These are phyloP conservation scores for Collybia sp. DNA, from an alignment of 768 basidiomycete species.

Conservation along the genomic window DNA sequence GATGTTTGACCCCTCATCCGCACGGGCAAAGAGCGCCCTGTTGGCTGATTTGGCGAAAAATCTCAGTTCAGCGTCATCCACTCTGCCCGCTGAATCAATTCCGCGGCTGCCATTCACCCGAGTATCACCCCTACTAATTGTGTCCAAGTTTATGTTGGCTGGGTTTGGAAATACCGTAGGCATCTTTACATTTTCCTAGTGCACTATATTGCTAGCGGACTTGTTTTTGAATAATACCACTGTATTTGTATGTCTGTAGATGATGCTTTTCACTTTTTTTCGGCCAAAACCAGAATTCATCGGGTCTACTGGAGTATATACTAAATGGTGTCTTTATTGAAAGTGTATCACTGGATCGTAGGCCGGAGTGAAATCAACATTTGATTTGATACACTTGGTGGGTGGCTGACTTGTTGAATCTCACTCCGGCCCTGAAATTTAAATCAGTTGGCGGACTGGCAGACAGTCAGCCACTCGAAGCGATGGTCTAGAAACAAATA, in stretches of 20 bases:
- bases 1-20: constrained; percentile 60
- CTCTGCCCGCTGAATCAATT: constrained; percentile 21
- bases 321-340: too few relatives aligned
- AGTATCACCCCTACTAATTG: constrained; percentile 53
- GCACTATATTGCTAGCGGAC: not conserved
- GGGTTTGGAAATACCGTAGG: constrained; percentile 81
- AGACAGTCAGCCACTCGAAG: too few relatives aligned
- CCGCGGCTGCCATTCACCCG: constrained; percentile 80
- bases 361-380: too few relatives aligned
- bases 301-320: too few relatives aligned
- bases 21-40: constrained; percentile 43
- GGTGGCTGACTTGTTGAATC: too few relatives aligned
- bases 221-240: not conserved
- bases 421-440: too few relatives aligned
- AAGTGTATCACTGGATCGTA: too few relatives aligned
- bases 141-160: constrained; percentile 49
- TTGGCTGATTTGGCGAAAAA: constrained; percentile 39
- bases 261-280: not conserved
- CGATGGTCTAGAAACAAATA: too few relatives aligned
- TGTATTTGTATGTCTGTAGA: constrained; percentile 2
- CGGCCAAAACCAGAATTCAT: too few relatives aligned
- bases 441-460: too few relatives aligned
- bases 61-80: constrained; percentile 16
- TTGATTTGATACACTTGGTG: too few relatives aligned
- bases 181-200: constrained; percentile 37